Base-by-base conservation (phyloP, 257 asterid species). In the Sherardia arvensis region DNA sequence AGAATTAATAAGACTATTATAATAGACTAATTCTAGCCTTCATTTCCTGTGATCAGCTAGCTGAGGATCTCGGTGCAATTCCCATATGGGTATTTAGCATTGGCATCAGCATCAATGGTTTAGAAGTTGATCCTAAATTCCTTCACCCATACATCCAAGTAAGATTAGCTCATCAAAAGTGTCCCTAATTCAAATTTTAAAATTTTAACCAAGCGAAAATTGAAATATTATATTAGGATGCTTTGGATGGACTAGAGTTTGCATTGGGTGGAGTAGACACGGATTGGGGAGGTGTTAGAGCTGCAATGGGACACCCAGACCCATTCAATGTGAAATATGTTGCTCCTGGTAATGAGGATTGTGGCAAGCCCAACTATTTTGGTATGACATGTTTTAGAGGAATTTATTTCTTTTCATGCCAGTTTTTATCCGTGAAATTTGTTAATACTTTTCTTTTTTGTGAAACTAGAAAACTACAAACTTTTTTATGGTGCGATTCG, bases 11-110 rank as follows among this genome's bases (percentile, higher is more conserved):
- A n/a, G n/a, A n/a, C n/a, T n/a, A n/a, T n/a, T n/a, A n/a, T n/a
- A n/a, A n/a, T n/a, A n/a, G n/a, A n/a, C n/a, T n/a, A n/a, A n/a
- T n/a, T n/a, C n/a, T n/a, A n/a, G n/a, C n/a, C n/a, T n/a, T 30
- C 34, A 30, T 20, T 22, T 53, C 27, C 56, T 62, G 9, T 62
- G 58, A 71, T 75, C 88, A 93, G 99, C 97, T 93, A 48, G 95
- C 97, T 0, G 97, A 93, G 81, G 97, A 93, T 84, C 83, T 93
- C 71, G 99, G 83, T 25, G 74, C 96, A 57, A 20, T 71, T 62
- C 99, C 96, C 33, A 73, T 93, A 30, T 90, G 99, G 99, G 97
- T 90, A 30, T 93, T 93, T 79, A 87, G 90, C 81, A 93, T 90
- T 17, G 99, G 97, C 58, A 67, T 93, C 77, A 90, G 99, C 84